Base-by-base conservation (phyloP, 1,284 basidiomycete genomes). In the Apiotrichum gracile region DNA sequence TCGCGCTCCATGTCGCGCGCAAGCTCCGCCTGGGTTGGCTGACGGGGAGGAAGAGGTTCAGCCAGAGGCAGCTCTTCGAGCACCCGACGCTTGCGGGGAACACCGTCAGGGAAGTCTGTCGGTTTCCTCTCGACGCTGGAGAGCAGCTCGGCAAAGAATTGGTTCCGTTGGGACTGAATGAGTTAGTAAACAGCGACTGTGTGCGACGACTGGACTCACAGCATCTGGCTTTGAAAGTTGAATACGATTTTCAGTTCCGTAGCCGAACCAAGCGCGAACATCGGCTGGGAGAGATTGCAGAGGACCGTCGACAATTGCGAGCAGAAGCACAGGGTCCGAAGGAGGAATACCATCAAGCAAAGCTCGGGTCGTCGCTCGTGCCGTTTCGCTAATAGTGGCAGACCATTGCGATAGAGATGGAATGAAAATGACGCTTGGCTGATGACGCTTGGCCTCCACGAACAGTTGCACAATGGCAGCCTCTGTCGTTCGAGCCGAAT, bases 391-490 rank as follows among this genome's bases (percentile, higher is more conserved):
- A 10, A 98, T 81, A 1, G 91, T 85, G 2, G 84, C 78, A 49
- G 87, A 87, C 93, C 94, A 98, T 8, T 87, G 83, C 1, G 84
- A 72, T 1, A 98, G 79, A 0, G 90, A 88, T 0, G 94, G 96
- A 43, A 98, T 91, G 74, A 92, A 98, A 46, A 98, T 82, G 39
- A 98, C 85, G 0, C 91, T 93, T 0, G 96, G 96, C 65, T 97
- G 93, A 70, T 97, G 91, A 27, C 96, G 85, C 72, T 97, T 97
- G 0, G 96, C 96, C 72, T 99, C 96, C 19, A 93, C 83, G 65
- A 98, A 97, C n/a, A 97, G 81, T 64, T 97, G 94, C 2, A 97
- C 90, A 52, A 97, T 85, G 3, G 88, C 85, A 1, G 94, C 88
- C 76, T 99, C 96, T 4, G 85, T 78, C 4, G 91, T 91, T 88